Conservation (phyloP, 2,329 filamentous ascomycete species). For the Fusarium secorum region DNA sequence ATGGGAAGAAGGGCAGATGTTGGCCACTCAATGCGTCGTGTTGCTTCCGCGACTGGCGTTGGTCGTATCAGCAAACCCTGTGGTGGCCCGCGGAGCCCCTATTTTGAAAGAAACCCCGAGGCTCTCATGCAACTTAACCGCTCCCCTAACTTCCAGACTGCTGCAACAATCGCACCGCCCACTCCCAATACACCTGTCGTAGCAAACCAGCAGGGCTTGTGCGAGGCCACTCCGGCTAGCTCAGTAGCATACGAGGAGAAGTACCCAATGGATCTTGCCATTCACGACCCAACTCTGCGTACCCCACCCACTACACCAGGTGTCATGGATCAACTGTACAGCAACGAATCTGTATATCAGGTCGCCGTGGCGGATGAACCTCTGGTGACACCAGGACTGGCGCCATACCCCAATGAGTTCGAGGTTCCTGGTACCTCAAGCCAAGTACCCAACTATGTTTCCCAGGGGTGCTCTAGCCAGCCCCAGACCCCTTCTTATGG, state of each 20-base stretch:
- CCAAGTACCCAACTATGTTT: constrained; percentile 56
- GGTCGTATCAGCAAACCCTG: constrained; percentile 46
- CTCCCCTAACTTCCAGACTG: constrained; percentile 52
- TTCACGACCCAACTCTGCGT: constrained; percentile 56
- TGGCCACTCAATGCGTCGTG: constrained; percentile 60
- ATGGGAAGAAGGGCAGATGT: constrained; percentile 54
- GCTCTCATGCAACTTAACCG: constrained; percentile 54
- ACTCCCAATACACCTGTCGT: constrained; percentile 59
- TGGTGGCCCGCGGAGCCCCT: constrained; percentile 48
- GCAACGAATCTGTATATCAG: constrained; percentile 51
- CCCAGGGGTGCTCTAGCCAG: constrained; percentile 52
- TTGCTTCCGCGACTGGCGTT: constrained; percentile 59
- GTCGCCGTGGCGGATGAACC: constrained; percentile 56
- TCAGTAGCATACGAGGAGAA: constrained; percentile 45
- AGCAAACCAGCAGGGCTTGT: constrained; percentile 47
- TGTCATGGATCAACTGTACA: constrained; percentile 52
- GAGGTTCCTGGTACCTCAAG: constrained; percentile 53
- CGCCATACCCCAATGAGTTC: constrained; percentile 56
- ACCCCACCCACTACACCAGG: constrained; percentile 64
- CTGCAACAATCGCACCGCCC: constrained; percentile 55
- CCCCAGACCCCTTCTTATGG: constrained; percentile 59
- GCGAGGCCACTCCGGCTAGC: constrained; percentile 51
- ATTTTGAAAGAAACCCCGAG: constrained; percentile 56
- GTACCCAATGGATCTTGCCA: constrained; percentile 41
- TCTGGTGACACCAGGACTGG: constrained; percentile 57